These are phyloP conservation scores for Dothideomycetes sp. DNA, from an alignment of 2,329 filamentous ascomycete species.

Conservation along the genomic window DNA sequence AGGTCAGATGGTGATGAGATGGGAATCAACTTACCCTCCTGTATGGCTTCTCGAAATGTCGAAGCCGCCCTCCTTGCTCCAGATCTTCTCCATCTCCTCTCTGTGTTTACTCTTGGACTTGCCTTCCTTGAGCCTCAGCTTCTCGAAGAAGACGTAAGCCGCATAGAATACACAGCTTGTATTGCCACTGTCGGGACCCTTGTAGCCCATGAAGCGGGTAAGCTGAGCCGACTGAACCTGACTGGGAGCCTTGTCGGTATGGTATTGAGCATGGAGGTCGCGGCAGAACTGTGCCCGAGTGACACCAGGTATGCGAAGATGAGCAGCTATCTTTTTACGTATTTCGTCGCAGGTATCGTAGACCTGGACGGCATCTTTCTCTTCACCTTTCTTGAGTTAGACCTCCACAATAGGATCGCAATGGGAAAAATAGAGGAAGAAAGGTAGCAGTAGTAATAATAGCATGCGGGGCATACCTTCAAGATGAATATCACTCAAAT, in stretches of 20 bases:
- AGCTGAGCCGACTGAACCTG: conserved; percentile 36
- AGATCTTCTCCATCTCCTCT: conserved; percentile 39
- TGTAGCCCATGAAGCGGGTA: conserved; percentile 39
- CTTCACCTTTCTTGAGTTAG: conserved; percentile 29
- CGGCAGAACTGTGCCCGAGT: conserved; percentile 43
- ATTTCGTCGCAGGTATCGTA: conserved; percentile 49
- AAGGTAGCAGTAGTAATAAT: too few species aligned
- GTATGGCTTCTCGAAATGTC: conserved; percentile 2
- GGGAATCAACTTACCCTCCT: conserved; percentile 1
- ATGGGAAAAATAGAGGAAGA: too few species aligned
- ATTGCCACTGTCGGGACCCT: conserved; percentile 38
- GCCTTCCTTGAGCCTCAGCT: conserved; percentile 39
- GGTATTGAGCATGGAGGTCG: conserved; percentile 32
- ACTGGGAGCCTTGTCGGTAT: conserved; percentile 18
- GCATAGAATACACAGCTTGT: conserved; percentile 41
- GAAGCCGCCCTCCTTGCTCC: conserved; percentile 9
- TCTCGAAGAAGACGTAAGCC: conserved; percentile 50
- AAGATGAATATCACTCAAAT: conserved; percentile 9
- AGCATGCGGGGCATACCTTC: conserved; percentile 7
- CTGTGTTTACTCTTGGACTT: conserved; percentile 43
- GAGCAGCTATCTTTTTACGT: conserved; percentile 44
- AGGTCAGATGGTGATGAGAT: neutral
- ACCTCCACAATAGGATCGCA: too few species aligned
- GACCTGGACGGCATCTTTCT: conserved; percentile 33
- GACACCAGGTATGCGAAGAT: conserved; percentile 36